These are phyloP conservation scores for Mycogone perniciosa DNA, from an alignment of 2,329 filamentous ascomycete genomes.

Conservation along the genomic window DNA sequence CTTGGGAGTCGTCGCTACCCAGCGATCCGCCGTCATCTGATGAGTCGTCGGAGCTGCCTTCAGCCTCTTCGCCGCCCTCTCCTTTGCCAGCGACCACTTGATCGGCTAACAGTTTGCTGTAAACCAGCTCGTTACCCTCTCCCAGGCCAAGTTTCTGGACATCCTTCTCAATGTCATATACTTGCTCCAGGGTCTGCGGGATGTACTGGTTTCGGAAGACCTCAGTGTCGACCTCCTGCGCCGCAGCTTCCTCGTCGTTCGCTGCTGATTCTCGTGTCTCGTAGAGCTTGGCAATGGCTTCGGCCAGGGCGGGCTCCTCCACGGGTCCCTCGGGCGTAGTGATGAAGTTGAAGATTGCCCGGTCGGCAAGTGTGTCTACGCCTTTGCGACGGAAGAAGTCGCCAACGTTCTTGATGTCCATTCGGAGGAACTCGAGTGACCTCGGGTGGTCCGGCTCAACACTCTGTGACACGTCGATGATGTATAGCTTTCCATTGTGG, in stretches of 20 bases:
- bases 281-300: slow-evolving; percentile 62
- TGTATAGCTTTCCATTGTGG: slow-evolving; percentile 72
- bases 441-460: slow-evolving; percentile 95
- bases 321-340: slow-evolving; percentile 54
- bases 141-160: slow-evolving; percentile 69
- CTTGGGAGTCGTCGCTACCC: slow-evolving; percentile 36
- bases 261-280: slow-evolving; percentile 44
- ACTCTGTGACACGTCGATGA: slow-evolving; percentile 96
- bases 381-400: slow-evolving; percentile 87
- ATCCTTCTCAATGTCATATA: slow-evolving; percentile 93
- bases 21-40: slow-evolving; percentile 46
- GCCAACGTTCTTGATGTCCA: slow-evolving; percentile 96
- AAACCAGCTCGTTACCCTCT: slow-evolving; percentile 71
- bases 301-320: slow-evolving; percentile 54
- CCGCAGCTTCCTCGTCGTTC: slow-evolving; percentile 46
- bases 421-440: slow-evolving; percentile 86
- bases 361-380: slow-evolving; percentile 74
- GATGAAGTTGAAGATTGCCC: slow-evolving; percentile 78
- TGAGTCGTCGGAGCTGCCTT: slow-evolving; percentile 33
- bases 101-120: slow-evolving; percentile 75
- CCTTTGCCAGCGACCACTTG: slow-evolving; percentile 43
- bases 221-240: slow-evolving; percentile 73
- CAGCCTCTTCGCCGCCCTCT: slow-evolving; percentile 33
- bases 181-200: slow-evolving; percentile 88
- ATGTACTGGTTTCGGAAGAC: slow-evolving; percentile 97